These are phyloP conservation scores for Botrytis deweyae DNA, from an alignment of 2,329 filamentous ascomycete species.

Conservation along the genomic window DNA sequence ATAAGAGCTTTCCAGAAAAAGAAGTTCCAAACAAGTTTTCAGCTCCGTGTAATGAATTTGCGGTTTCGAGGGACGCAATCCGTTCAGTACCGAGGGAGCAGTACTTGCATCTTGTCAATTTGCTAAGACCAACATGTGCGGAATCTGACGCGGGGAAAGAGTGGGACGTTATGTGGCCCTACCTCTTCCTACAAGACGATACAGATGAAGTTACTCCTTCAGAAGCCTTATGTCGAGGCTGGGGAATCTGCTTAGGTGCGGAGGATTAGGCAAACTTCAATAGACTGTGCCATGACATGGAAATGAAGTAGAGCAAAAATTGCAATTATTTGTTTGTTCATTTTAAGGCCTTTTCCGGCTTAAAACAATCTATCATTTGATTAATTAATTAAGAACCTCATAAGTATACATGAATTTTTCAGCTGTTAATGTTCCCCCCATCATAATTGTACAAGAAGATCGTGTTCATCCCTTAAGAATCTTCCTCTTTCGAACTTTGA, in stretches of 20 bases:
- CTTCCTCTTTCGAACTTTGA: background rate
- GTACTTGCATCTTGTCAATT: background rate
- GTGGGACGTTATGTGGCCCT: conserved; percentile 11
- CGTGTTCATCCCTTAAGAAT: background rate
- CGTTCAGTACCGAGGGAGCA: background rate
- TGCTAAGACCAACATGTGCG: background rate
- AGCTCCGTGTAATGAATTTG: background rate
- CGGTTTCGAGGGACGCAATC: background rate
- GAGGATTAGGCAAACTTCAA: background rate
- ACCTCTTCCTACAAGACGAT: background rate
- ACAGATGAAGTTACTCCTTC: background rate
- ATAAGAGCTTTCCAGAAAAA: background rate
- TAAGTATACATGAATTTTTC: background rate
- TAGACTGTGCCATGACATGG: background rate
- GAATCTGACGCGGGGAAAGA: background rate
- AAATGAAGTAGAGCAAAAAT: background rate
- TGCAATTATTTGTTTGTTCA: background rate
- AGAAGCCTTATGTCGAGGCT: conserved; percentile 7
- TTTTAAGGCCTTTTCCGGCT: background rate
- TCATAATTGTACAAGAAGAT: background rate
- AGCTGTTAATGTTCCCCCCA: background rate
- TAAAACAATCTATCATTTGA: background rate
- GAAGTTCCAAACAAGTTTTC: background rate
- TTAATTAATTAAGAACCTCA: background rate
- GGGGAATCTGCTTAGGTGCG: background rate